These are phyloP conservation scores for Leccinum obscurum DNA, from an alignment of 768 basidiomycete species.

Conservation along the genomic window DNA sequence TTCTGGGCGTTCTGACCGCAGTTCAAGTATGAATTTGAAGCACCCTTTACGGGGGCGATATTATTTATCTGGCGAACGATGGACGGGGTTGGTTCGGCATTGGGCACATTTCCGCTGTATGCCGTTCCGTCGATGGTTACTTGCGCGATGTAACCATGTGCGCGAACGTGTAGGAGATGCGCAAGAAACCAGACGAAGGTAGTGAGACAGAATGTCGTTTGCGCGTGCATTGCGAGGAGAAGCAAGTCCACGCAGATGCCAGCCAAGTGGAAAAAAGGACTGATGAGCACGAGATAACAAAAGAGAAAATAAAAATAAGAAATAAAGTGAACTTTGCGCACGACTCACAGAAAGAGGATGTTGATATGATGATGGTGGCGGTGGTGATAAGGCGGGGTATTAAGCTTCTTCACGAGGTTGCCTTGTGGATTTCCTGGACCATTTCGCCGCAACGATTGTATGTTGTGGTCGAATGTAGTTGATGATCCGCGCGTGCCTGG, in stretches of 20 bases:
- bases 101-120: constrained; percentile 45
- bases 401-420: constrained; percentile 19
- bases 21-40: constrained; percentile 53
- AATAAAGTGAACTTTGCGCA: constrained; percentile 1
- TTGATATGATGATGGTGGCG: background rate
- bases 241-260: background rate
- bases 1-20: constrained; percentile 57
- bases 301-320: background rate
- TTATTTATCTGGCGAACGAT: constrained; percentile 47
- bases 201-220: background rate
- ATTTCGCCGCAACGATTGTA: background rate
- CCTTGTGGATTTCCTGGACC: constrained; percentile 11
- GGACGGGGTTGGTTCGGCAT: constrained; percentile 31
- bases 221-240: background rate
- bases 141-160: constrained; percentile 45
- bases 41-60: constrained; percentile 54
- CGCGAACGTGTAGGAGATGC: constrained; percentile 27
- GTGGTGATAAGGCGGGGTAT: constrained; percentile 20
- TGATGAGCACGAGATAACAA: background rate
- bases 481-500: background rate
- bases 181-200: constrained; percentile 13
- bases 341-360: constrained; percentile 5
- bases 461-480: background rate
- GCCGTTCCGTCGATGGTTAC: constrained; percentile 45
- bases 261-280: background rate